A percentile compares a stretch with the other conserved stretches of the same genome.
Evolutionary conservation across 805 yeast species (phyloP).

Genomic region (Candida adriatica): DNA sequence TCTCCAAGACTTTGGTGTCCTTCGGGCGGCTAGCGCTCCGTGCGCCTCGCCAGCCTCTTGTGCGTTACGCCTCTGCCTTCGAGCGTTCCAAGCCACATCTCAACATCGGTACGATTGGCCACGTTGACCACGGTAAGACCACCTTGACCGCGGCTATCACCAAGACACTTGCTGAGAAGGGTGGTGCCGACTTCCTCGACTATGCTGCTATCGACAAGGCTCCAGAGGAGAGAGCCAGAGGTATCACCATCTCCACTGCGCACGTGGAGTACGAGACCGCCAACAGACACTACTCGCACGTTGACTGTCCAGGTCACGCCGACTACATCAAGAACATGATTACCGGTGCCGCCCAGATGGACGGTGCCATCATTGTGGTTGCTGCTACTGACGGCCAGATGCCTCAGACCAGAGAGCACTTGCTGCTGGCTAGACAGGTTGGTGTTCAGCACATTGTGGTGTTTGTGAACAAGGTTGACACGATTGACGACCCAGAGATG

Average conservation of each 20-base stretch:
- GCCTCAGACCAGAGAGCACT: slow-evolving; percentile 99
- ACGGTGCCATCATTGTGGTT: slow-evolving; percentile 98
- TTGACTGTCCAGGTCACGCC: slow-evolving; percentile 98
- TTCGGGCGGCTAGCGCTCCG: slow-evolving; percentile 11
- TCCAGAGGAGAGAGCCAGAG: slow-evolving; percentile 99
- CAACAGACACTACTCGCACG: slow-evolving; percentile 94
- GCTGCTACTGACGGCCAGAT: slow-evolving; percentile 99
- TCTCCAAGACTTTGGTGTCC: slow-evolving; percentile 8
- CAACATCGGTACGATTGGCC: slow-evolving; percentile 97
- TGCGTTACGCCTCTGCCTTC: slow-evolving; percentile 59
- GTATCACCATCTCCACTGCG: slow-evolving; percentile 96
- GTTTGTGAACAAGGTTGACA: slow-evolving; percentile 96
- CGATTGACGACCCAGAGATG: slow-evolving; percentile 98
- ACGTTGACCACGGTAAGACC: slow-evolving; percentile 98
- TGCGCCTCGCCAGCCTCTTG: slow-evolving; percentile 6
- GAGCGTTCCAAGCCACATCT: slow-evolving; percentile 95
- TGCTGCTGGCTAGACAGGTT: slow-evolving; percentile 97
- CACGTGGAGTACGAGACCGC: slow-evolving; percentile 96
- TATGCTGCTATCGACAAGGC: slow-evolving; percentile 93
- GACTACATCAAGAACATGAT: slow-evolving; percentile 99
- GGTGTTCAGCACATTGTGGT: slow-evolving; percentile 98
- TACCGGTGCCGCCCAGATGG: slow-evolving; percentile 99
- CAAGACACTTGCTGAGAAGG: slow-evolving; percentile 79
- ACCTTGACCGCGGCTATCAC: slow-evolving; percentile 98
- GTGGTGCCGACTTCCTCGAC: slow-evolving; percentile 92